Base-by-base conservation (phyloP, 495 filamentous ascomycete species). In the Penicillium verhagenii region DNA sequence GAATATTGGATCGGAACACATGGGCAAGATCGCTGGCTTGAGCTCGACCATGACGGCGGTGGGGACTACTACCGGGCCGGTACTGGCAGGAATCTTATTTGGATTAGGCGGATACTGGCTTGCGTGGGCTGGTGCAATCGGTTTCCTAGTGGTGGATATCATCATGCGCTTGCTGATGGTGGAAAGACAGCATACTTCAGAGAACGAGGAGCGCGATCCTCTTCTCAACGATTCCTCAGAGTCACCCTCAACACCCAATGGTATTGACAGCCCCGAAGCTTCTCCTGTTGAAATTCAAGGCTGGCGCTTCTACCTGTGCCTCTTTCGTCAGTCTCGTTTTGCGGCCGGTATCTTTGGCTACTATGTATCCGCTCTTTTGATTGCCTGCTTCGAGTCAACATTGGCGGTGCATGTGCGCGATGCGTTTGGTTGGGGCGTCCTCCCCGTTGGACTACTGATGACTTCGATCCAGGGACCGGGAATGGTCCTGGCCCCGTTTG, bases 111-210 rank as follows among this genome's bases (percentile, higher is more conserved):
- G 67, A 0, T 72, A 72, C 31, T 72, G 69, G 69, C 23, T 37
- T 2, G 61, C 69, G 0, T 72, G 69, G 69, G 39, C 38, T 3
- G 63, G 57, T 7, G 63, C 58, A 1, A 39, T 59, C 29, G 40
- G 33, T 0, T 58, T 69, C 5, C 47, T 72, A 2, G 7, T 63
- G 2, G 42, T 65, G n/a, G 67, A 72, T 40, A 67, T 67, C 25
- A 31, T 62, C 18, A 60, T 72, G 63, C 65, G 69, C 9, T 19
- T 70, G 21, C 14, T 70, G 9, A 70, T 72, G 63, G 49, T 69
- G n/a, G 67, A 70, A 52, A 63, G 61, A 4, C 58, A 46, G 8
- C 28, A 35, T 9, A 8, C 5, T 33, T 6, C 25, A 33, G 24
- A 21, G 20, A 13, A 33, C 11, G 9, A 13, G 29, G 43, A 58